Base-by-base conservation (phyloP, 140 eudicot genomes). In the Flaveria floridana region DNA sequence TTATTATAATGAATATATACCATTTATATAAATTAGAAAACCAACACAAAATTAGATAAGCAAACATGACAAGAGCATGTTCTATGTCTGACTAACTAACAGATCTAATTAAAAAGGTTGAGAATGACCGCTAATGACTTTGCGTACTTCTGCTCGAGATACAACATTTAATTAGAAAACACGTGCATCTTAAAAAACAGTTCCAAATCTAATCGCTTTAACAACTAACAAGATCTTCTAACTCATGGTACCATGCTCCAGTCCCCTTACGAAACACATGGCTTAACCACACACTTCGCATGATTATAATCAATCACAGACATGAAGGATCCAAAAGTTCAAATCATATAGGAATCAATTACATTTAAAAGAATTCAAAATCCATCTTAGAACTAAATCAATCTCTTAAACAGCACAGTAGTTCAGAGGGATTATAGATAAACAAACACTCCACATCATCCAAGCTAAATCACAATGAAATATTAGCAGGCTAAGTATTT, bases 21-120 rank as follows among this genome's bases (percentile, higher is more conserved):
- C 41, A 55, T 46, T 25, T 47, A 26, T 50, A 61, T 48, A 61
- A 62, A 71, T 48, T 53, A 70, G 5, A 47, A 71, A 62, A 44
- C 65, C 48, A 50, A 62, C 39, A 78, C 68, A 71, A 50, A 48
- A 61, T 16, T 30, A 62, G 67, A 72, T 50, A 77, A 50, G 50
- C 46, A 9, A 48, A 30, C 77, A 69, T 59, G 18, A 70, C 55
- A 69, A 59, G 34, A 21, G 77, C 72, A 70, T 51, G 57, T 71
- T 37, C 67, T 78, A 9, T 34, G 56, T 61, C 72, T 50, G 39
- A 69, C 72, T 70, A 25, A 77, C 57, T 44, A 44, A 20, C 46
- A 76, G 48, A 39, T 15, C 72, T 28, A 39, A 71, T 3, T 16
- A 18, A 25, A 70, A 70, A 59, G 0, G n/a, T 26, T 59, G 55